Evolutionary conservation across 371 early-diverging fungal species (phyloP).

Genomic region (Synchytrium microbalum): DNA sequence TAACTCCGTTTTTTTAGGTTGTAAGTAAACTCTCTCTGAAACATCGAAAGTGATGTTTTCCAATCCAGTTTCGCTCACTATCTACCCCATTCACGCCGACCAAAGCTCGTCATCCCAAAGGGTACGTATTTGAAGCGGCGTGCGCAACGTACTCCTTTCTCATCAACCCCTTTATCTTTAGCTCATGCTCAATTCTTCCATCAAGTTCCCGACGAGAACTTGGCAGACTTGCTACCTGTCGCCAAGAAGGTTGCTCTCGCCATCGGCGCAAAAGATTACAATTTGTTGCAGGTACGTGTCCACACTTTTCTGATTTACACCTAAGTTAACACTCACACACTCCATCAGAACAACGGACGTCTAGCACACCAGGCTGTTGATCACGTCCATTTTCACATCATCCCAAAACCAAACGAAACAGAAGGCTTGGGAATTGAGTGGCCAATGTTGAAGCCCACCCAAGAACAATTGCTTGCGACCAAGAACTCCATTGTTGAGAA

Average conservation of each 20-base stretch:
- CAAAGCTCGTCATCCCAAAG: slow-evolving; percentile 65
- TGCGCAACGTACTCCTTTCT: too few species aligned
- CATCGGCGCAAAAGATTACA: slow-evolving; percentile 60
- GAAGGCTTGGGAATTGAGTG: slow-evolving; percentile 64
- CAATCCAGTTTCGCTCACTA: slow-evolving; percentile 2
- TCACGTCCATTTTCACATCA: slow-evolving; percentile 75
- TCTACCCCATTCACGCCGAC: neutral
- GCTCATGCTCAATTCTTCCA: slow-evolving; percentile 77
- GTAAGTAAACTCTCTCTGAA: neutral
- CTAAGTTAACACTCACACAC: neutral
- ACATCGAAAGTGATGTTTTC: too few species aligned
- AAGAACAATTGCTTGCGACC: slow-evolving; percentile 34
- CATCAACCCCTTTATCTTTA: too few species aligned
- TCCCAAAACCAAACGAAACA: slow-evolving; percentile 49
- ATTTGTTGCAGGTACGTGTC: slow-evolving; percentile 56
- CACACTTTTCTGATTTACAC: neutral
- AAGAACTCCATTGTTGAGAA: slow-evolving; percentile 6
- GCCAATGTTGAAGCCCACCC: slow-evolving; percentile 30
- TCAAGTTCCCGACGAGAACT: slow-evolving; percentile 70
- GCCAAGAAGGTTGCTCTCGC: slow-evolving; percentile 66
- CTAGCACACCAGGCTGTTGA: slow-evolving; percentile 4
- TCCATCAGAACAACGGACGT: slow-evolving; percentile 1
- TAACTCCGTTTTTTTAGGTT: neutral
- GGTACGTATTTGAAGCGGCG: slow-evolving; percentile 41
- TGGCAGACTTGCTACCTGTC: slow-evolving; percentile 59